Evolutionary conservation across 345 rosid genomes (phyloP).

Genomic region (Brassica cretica): DNA sequence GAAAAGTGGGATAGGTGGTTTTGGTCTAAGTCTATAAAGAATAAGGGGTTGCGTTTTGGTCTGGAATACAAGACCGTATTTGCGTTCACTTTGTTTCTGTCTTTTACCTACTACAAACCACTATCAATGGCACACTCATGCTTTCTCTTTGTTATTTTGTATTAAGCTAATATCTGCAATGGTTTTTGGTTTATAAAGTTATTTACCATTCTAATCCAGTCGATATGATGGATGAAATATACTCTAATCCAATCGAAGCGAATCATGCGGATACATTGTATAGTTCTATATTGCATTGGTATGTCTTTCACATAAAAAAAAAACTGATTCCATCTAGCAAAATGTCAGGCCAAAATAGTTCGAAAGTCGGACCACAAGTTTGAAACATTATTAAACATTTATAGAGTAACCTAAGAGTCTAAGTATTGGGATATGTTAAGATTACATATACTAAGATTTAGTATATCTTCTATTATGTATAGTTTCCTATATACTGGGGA

Average conservation of each 20-base stretch:
- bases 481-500: no score
- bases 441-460: no score
- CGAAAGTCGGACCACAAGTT: background rate
- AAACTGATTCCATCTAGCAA: background rate
- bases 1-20: conserved; percentile 27
- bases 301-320: background rate
- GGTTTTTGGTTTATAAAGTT: conserved; percentile 1
- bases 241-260: background rate
- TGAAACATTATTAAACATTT: background rate
- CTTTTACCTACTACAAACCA: conserved; percentile 37
- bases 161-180: background rate
- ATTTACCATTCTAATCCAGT: background rate
- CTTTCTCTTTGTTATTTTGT: background rate
- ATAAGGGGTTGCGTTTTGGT: conserved; percentile 30
- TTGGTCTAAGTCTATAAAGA: conserved; percentile 44
- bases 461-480: no score
- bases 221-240: background rate
- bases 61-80: conserved; percentile 50
- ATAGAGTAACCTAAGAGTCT: background rate
- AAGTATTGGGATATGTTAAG: no score
- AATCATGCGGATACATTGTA: background rate
- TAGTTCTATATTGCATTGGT: background rate
- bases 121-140: conserved; percentile 10
- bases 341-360: background rate
- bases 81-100: conserved; percentile 41